phyloP scores from a whole-genome alignment of 768 basidiomycete genomes.

The Kwoniella bestiolae region DNA sequence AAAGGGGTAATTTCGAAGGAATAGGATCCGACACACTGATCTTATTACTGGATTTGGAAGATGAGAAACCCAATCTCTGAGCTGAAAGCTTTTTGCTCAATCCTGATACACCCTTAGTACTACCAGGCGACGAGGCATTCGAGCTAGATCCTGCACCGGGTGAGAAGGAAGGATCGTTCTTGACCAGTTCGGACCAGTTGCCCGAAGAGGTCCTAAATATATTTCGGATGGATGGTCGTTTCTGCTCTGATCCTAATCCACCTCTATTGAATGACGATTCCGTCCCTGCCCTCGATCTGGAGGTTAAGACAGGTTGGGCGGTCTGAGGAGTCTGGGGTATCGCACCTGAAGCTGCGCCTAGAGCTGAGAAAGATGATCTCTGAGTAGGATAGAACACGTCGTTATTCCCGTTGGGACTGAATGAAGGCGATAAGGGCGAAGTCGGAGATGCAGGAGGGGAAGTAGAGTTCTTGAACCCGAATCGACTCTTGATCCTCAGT shows the following conservation, averaged over 20 bases:
- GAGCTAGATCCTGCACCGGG: background rate
- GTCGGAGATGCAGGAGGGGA: conserved; percentile 20
- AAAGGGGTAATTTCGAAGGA: conserved; percentile 4
- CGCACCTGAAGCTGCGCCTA: conserved; percentile 7
- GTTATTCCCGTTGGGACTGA: background rate
- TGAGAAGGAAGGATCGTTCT: background rate
- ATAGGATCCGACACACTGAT: conserved; percentile 22
- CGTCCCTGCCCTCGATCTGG: conserved; percentile 14
- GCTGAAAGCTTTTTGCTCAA: conserved; percentile 16
- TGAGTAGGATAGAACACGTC: conserved; percentile 17
- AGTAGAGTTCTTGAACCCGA: conserved; percentile 8
- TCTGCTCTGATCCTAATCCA: conserved; percentile 14
- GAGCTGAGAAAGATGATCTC: conserved; percentile 18
- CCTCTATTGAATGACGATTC: conserved; percentile 6
- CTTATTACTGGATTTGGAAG: background rate
- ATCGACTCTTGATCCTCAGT: conserved; percentile 8
- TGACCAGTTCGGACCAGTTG: conserved; percentile 47
- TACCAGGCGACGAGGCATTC: background rate
- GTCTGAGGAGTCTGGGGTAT: background rate
- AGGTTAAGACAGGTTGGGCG: conserved; percentile 1
- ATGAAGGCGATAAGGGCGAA: background rate
- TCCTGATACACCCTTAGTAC: background rate
- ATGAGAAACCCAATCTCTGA: conserved; percentile 11
- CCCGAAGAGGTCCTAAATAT: conserved; percentile 46
- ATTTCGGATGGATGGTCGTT: conserved; percentile 36